Evolutionary conservation across 371 early-diverging fungal species (phyloP).

Genomic region (Sanchytrium tribonematis): DNA sequence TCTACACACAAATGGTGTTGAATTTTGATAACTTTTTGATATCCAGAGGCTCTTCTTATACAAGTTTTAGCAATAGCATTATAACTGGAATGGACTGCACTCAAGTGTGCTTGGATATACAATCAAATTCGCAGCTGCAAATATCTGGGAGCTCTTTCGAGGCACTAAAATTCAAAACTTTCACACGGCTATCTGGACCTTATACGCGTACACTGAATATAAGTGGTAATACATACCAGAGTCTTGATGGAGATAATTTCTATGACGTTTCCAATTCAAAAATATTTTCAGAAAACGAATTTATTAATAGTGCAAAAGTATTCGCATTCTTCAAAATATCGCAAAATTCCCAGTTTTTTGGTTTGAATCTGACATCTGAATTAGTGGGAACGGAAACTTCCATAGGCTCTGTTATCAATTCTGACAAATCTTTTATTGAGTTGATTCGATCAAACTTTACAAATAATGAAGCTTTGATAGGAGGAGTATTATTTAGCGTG

Average conservation of each 20-base stretch:
- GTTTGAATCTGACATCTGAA: background rate
- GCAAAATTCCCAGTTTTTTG: background rate
- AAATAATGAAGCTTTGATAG: background rate
- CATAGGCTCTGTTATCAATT: background rate
- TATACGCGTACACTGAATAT: background rate
- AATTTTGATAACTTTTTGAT: background rate
- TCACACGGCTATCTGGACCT: background rate
- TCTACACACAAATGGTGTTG: background rate
- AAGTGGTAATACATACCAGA: background rate
- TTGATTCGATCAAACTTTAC: background rate
- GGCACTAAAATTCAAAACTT: background rate
- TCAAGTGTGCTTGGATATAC: background rate
- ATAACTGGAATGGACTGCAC: background rate
- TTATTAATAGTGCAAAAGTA: background rate
- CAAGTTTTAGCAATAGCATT: background rate
- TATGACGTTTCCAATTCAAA: background rate
- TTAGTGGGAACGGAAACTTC: background rate
- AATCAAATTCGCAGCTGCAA: background rate
- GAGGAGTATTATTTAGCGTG: background rate
- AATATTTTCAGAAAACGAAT: background rate
- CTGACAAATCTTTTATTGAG: background rate
- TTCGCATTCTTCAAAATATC: background rate
- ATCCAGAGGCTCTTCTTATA: background rate
- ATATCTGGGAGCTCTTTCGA: background rate
- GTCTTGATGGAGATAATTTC: background rate